Conservation (phyloP, 805 yeast species). For the Schwanniomyces vanrijiae region DNA sequence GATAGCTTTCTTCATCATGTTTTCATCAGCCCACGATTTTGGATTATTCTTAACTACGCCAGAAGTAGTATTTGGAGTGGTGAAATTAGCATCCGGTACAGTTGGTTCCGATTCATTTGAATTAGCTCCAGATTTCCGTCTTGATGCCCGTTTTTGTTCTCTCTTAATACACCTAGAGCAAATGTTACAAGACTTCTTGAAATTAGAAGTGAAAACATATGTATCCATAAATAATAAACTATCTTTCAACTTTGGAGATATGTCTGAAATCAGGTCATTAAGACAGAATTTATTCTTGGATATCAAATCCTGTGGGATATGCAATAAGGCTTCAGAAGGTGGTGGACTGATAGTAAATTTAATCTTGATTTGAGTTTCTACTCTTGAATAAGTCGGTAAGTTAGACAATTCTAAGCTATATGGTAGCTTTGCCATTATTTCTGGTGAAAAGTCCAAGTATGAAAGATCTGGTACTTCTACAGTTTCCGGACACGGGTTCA, state of each 20-base stretch:
- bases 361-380: slow-evolving; percentile 92
- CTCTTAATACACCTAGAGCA: slow-evolving; percentile 89
- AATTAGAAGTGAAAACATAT: slow-evolving; percentile 65
- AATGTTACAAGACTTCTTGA: slow-evolving; percentile 58
- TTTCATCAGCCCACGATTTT: slow-evolving; percentile 74
- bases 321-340: slow-evolving; percentile 70
- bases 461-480: slow-evolving; percentile 32
- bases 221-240: slow-evolving; percentile 72
- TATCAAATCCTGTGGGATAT: slow-evolving; percentile 83
- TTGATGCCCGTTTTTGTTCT: slow-evolving; percentile 89
- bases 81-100: slow-evolving; percentile 8
- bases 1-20: slow-evolving; percentile 74
- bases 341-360: slow-evolving; percentile 69
- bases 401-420: slow-evolving; percentile 55
- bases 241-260: slow-evolving; percentile 41
- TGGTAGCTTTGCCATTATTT: slow-evolving; percentile 38
- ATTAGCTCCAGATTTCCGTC: slow-evolving; percentile 71
- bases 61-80: slow-evolving; percentile 12
- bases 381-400: slow-evolving; percentile 82
- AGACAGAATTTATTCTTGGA: slow-evolving; percentile 84
- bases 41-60: slow-evolving; percentile 50
- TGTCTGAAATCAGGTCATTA: slow-evolving; percentile 45
- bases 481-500: slow-evolving; percentile 36
- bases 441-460: slow-evolving; percentile 38
- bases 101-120: slow-evolving; percentile 8